Percentiles rank a stretch among this genome's conserved stretches.
Evolutionary conservation across 1,284 basidiomycete species (phyloP).

Genomic region (Tetrapyrgos nigripes): DNA sequence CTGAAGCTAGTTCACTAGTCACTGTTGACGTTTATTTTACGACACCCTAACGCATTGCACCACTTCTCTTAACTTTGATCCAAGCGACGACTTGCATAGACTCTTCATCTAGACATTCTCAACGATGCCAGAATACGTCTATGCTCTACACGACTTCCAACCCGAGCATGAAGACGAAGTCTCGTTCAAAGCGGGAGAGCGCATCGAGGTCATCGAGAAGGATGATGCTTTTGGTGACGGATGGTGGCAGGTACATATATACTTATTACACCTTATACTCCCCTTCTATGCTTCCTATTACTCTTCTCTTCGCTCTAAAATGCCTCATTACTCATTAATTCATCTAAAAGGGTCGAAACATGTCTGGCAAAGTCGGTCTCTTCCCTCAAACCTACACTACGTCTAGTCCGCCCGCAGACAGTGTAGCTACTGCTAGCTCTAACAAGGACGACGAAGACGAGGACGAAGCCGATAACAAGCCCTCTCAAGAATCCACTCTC

Average conservation of each 20-base stretch:
- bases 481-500: slow-evolving; percentile 37
- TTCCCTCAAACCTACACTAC: slow-evolving; percentile 95
- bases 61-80: background rate
- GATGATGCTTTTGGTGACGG: slow-evolving; percentile 96
- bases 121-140: slow-evolving; percentile 63
- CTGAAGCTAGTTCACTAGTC: background rate
- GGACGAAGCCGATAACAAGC: slow-evolving; percentile 26
- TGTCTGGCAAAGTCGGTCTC: slow-evolving; percentile 82
- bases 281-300: slow-evolving; percentile 9
- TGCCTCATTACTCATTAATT: slow-evolving; percentile 14
- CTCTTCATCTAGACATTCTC: background rate
- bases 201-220: slow-evolving; percentile 90
- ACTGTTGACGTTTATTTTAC: background rate
- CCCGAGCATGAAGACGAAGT: slow-evolving; percentile 97
- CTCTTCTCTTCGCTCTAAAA: slow-evolving; percentile 17
- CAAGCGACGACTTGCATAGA: slow-evolving; percentile 1
- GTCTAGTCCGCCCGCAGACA: slow-evolving; percentile 47
- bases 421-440: slow-evolving; percentile 19
- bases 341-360: slow-evolving; percentile 78
- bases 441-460: slow-evolving; percentile 29
- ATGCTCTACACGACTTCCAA: slow-evolving; percentile 84
- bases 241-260: slow-evolving; percentile 93
- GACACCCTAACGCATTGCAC: background rate
- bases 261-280: slow-evolving; percentile 4
- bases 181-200: slow-evolving; percentile 85